These are phyloP conservation scores for Trichoderma reesei DNA, from an alignment of 495 filamentous ascomycete species.

Conservation along the genomic window DNA sequence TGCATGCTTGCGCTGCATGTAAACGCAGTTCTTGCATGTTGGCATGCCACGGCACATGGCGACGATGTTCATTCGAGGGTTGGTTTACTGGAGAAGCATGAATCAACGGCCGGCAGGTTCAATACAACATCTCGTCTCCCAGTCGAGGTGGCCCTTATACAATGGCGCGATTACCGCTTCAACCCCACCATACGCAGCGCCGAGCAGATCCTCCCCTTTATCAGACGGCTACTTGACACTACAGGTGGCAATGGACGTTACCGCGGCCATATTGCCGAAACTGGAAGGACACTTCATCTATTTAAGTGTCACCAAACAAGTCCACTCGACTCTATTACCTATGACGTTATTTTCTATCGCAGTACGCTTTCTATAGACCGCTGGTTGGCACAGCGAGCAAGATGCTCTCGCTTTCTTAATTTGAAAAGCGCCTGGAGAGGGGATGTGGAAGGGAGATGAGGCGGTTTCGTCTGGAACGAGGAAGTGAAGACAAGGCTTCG, in stretches of 20 bases:
- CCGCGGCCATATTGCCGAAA: background rate
- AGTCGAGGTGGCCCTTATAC: background rate
- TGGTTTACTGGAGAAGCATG: background rate
- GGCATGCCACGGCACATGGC: background rate
- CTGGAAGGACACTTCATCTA: background rate
- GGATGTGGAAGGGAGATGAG: background rate
- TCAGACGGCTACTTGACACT: background rate
- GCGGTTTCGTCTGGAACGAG: background rate
- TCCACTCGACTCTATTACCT: background rate
- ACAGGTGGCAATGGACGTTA: background rate
- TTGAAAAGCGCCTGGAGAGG: background rate
- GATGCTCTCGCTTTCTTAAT: background rate
- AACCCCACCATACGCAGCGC: background rate
- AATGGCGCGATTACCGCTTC: background rate
- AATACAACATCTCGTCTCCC: background rate
- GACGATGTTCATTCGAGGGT: background rate
- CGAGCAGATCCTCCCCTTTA: background rate
- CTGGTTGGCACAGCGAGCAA: background rate
- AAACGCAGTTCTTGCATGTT: background rate
- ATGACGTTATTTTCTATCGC: background rate
- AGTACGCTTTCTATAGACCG: slow-evolving; percentile 1
- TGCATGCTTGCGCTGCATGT: background rate
- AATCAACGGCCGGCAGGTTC: background rate
- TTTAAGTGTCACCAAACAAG: background rate
- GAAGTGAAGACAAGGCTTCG: no score